Percentiles rank a stretch among this genome's conserved stretches.
phyloP scores from a whole-genome alignment of 352 stramenopile genomes.

The Blastocystis sp. region DNA sequence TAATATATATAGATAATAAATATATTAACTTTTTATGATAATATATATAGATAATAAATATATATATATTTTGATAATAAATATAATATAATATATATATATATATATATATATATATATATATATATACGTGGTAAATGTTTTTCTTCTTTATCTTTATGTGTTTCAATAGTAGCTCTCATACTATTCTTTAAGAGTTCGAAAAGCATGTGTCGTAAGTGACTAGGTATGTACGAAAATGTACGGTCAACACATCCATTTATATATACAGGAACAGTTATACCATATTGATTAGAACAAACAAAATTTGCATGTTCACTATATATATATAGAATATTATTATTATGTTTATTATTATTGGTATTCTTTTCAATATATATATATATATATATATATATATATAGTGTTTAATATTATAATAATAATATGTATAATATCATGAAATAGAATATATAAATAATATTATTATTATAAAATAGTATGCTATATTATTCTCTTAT shows the following conservation, averaged over 20 bases:
- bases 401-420: background rate
- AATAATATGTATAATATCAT: background rate
- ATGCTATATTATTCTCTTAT: no score
- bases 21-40: no score
- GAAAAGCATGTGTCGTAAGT: conserved; percentile 93
- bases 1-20: no score
- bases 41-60: no score
- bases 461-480: no score
- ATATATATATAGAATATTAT: conserved; percentile 76
- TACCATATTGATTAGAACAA: conserved; percentile 92
- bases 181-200: conserved; percentile 98
- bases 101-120: no score
- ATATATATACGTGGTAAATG: no score
- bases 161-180: conserved; percentile 86
- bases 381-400: background rate
- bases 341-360: conserved; percentile 77
- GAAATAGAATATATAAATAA: background rate
- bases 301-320: conserved; percentile 94
- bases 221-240: conserved; percentile 80
- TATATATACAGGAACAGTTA: conserved; percentile 90
- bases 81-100: no score
- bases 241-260: conserved; percentile 86
- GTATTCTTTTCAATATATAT: conserved; percentile 53
- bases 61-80: no score
- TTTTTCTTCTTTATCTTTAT: conserved; percentile 82